Evolutionary conservation across 148 eudicot species (phyloP).

Genomic region (Dianthus caryophyllus): DNA sequence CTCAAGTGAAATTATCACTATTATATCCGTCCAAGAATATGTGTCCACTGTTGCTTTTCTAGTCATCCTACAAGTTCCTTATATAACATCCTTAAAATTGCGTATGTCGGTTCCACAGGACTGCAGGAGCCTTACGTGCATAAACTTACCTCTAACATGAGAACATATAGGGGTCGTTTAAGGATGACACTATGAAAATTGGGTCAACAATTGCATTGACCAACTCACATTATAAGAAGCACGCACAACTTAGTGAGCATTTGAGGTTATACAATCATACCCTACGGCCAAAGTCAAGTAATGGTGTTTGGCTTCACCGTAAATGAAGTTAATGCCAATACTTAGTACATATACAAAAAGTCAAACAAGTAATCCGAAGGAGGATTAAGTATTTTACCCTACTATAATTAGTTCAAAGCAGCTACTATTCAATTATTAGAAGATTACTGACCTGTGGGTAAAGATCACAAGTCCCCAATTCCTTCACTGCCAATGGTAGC

Average conservation of each 20-base stretch:
- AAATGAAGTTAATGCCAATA: background rate
- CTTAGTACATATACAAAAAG: background rate
- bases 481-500: constrained; percentile 86
- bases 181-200: background rate
- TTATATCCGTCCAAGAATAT: background rate
- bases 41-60: background rate
- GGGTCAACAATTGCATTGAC: background rate
- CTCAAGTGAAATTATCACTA: background rate
- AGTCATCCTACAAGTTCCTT: background rate
- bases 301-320: background rate
- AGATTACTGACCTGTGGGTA: constrained; percentile 79
- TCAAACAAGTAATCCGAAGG: too few relatives aligned
- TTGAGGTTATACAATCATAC: background rate
- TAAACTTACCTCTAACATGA: background rate
- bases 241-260: background rate
- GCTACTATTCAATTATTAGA: background rate
- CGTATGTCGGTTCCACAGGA: background rate
- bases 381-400: too few relatives aligned
- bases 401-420: background rate
- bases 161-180: background rate
- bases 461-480: constrained; percentile 96
- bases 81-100: background rate
- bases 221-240: background rate
- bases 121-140: too few relatives aligned
- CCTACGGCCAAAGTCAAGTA: background rate